These are phyloP conservation scores for Aspergillus haitiensis DNA, from an alignment of 495 filamentous ascomycete genomes.

Conservation along the genomic window DNA sequence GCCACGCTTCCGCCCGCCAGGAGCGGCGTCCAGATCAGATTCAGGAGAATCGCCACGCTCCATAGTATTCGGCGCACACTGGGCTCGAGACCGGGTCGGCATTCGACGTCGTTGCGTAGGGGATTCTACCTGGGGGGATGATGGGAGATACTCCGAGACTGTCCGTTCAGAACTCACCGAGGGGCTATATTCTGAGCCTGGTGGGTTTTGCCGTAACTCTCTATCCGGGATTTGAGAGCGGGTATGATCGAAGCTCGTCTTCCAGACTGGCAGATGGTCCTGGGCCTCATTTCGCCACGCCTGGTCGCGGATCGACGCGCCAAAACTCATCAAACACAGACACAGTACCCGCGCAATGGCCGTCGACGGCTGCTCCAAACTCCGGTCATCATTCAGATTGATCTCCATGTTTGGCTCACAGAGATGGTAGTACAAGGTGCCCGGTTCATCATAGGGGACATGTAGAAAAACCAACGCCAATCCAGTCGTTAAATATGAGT, in stretches of 20 bases:
- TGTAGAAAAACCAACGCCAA: slow-evolving; percentile 32
- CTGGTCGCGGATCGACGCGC: slow-evolving; percentile 26
- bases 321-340: slow-evolving; percentile 34
- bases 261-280: slow-evolving; percentile 25
- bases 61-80: slow-evolving; percentile 19
- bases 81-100: slow-evolving; percentile 22
- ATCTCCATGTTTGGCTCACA: slow-evolving; percentile 36
- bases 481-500: slow-evolving; percentile 35
- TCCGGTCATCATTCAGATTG: slow-evolving; percentile 9
- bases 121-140: slow-evolving; percentile 7
- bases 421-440: slow-evolving; percentile 40
- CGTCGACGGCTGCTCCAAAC: slow-evolving; percentile 15
- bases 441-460: slow-evolving; percentile 34
- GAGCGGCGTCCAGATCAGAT: slow-evolving; percentile 20
- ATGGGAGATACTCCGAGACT: slow-evolving; percentile 11
- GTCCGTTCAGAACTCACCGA: slow-evolving; percentile 16
- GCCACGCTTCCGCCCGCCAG: slow-evolving; percentile 24
- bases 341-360: slow-evolving; percentile 28
- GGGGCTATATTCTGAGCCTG: too few species aligned
- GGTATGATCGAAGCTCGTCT: slow-evolving; percentile 26
- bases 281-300: slow-evolving; percentile 33
- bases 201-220: slow-evolving; percentile 24
- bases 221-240: slow-evolving; percentile 24
- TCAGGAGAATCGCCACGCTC: slow-evolving; percentile 8
- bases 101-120: slow-evolving; percentile 24